A percentile compares a stretch with the other conserved stretches of the same genome.
These are phyloP conservation scores for Plasmopara halstedii DNA, from an alignment of 352 stramenopile genomes.

Conservation along the genomic window DNA sequence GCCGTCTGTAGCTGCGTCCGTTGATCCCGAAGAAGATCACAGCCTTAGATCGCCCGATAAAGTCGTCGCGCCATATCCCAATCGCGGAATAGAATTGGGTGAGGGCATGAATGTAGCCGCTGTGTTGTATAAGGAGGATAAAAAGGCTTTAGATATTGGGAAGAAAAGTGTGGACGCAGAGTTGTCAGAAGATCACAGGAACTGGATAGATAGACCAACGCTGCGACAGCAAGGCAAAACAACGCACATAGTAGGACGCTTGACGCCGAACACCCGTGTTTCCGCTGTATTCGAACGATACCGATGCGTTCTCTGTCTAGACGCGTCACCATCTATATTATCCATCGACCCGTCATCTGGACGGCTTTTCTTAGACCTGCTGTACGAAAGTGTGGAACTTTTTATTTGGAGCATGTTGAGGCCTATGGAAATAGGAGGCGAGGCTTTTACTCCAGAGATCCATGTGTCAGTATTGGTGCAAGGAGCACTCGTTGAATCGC, in stretches of 20 bases:
- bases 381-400: constrained; percentile 75
- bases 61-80: not conserved
- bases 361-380: constrained; percentile 68
- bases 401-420: constrained; percentile 64
- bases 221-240: constrained; percentile 15
- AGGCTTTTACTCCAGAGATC: constrained; percentile 53
- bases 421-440: constrained; percentile 44
- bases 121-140: constrained; percentile 21
- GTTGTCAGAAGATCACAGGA: constrained; percentile 2
- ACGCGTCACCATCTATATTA: constrained; percentile 74
- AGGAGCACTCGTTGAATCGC: constrained; percentile 61
- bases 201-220: constrained; percentile 10
- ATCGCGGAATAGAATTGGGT: constrained; percentile 32
- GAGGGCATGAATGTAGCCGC: constrained; percentile 69
- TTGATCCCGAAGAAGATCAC: constrained; percentile 14
- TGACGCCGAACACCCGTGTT: constrained; percentile 46
- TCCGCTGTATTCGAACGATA: constrained; percentile 68
- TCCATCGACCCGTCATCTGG: constrained; percentile 72
- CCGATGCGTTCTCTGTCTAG: constrained; percentile 75
- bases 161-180: constrained; percentile 3
- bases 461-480: constrained; percentile 80
- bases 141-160: not conserved
- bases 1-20: constrained; percentile 6
- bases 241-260: constrained; percentile 17
- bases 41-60: constrained; percentile 3